A percentile compares a stretch with the other conserved stretches of the same genome.
Evolutionary conservation across 371 early-diverging fungal genomes (phyloP).

Genomic region (Amoeboradix gromovi): DNA sequence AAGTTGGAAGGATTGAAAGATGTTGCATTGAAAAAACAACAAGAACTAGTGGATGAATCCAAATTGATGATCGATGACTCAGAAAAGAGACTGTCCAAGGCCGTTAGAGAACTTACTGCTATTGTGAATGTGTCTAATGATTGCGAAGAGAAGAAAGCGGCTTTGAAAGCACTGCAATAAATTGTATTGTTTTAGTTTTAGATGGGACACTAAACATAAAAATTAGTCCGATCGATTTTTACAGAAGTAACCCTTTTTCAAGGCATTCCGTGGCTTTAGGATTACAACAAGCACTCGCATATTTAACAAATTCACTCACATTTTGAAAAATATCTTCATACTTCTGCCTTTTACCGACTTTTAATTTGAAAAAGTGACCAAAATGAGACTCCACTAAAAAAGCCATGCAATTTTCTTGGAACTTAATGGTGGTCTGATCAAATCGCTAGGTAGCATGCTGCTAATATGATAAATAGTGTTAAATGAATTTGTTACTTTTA

Average conservation of each 20-base stretch:
- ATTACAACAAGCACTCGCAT: background rate
- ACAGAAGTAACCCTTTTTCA: background rate
- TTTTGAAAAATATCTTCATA: background rate
- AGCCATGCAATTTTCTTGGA: too few relatives aligned
- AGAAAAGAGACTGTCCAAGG: background rate
- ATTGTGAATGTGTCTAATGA: background rate
- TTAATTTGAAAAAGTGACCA: too few relatives aligned
- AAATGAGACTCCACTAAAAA: too few relatives aligned
- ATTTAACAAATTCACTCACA: background rate
- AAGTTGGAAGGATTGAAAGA: background rate
- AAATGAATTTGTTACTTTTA: too few relatives aligned
- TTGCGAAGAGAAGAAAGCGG: background rate
- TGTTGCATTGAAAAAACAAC: background rate
- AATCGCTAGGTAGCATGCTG: too few relatives aligned
- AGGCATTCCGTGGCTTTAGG: background rate
- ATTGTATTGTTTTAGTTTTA: background rate
- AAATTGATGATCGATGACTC: background rate
- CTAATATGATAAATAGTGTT: too few relatives aligned
- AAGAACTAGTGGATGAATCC: background rate
- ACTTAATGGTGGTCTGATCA: too few relatives aligned
- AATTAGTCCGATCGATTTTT: background rate
- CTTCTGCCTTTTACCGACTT: too few relatives aligned
- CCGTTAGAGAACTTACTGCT: background rate
- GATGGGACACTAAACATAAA: background rate
- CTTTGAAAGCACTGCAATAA: background rate